phyloP scores from a whole-genome alignment of 495 filamentous ascomycete genomes.

The Penicillium desertorum region DNA sequence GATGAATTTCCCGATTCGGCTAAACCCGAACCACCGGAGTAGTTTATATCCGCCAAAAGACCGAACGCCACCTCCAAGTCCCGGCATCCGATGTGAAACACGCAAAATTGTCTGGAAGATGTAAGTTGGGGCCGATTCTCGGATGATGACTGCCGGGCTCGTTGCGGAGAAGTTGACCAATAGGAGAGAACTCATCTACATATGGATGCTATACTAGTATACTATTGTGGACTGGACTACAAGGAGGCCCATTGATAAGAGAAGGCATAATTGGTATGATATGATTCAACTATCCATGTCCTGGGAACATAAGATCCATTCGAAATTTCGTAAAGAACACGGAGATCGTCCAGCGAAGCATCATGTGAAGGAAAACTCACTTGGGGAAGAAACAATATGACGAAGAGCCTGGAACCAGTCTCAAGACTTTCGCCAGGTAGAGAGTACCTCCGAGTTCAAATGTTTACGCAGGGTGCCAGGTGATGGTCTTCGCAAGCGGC shows the following conservation, averaged over 20 bases:
- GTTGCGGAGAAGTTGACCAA: neutral
- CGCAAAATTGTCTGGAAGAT: neutral
- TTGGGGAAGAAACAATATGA: neutral
- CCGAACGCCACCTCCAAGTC: neutral
- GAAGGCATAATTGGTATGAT: neutral
- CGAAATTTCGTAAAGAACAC: neutral
- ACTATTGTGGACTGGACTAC: neutral
- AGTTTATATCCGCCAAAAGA: neutral
- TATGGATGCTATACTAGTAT: too few species aligned
- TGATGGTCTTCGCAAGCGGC: constrained; percentile 37
- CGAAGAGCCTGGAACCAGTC: neutral
- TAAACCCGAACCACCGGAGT: constrained; percentile 4
- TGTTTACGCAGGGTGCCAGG: constrained; percentile 21
- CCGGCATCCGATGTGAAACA: neutral
- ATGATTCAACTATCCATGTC: neutral
- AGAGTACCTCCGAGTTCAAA: neutral
- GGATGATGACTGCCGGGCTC: neutral
- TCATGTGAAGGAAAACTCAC: neutral
- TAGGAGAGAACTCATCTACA: too few species aligned
- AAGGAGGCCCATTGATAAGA: neutral
- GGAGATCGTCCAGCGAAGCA: neutral
- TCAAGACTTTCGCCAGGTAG: neutral
- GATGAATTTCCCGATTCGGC: neutral
- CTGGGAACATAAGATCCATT: neutral
- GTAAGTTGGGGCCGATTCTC: neutral